Evolutionary conservation across 805 yeast genomes (phyloP).

Genomic region (Helenozyma rhizophorensis): DNA sequence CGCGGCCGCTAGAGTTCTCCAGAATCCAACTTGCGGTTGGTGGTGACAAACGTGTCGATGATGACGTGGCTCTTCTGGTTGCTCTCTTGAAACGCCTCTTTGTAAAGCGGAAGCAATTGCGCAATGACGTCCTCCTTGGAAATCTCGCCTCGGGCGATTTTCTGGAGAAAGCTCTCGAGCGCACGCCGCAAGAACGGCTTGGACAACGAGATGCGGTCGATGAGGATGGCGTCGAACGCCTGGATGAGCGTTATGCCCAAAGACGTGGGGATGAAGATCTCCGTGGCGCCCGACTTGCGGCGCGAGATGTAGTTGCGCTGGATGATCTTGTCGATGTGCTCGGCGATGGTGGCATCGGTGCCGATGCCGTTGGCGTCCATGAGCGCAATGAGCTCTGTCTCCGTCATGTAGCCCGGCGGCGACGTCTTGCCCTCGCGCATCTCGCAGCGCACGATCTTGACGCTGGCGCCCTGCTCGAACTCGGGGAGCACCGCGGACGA

Average conservation of each 20-base stretch:
- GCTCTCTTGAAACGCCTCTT: slow-evolving; percentile 47
- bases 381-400: slow-evolving; percentile 81
- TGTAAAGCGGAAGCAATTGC: slow-evolving; percentile 53
- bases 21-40: slow-evolving; percentile 5
- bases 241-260: slow-evolving; percentile 84
- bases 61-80: slow-evolving; percentile 15
- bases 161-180: slow-evolving; percentile 62
- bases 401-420: slow-evolving; percentile 83
- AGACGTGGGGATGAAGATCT: slow-evolving; percentile 66
- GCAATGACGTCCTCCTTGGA: slow-evolving; percentile 50
- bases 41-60: slow-evolving; percentile 12
- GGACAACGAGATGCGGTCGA: slow-evolving; percentile 68
- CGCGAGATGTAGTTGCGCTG: slow-evolving; percentile 62
- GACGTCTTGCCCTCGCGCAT: slow-evolving; percentile 72
- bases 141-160: slow-evolving; percentile 63
- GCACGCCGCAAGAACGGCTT: slow-evolving; percentile 84
- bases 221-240: slow-evolving; percentile 77
- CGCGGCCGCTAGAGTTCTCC: not conserved
- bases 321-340: slow-evolving; percentile 82
- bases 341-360: slow-evolving; percentile 98
- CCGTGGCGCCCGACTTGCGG: slow-evolving; percentile 32
- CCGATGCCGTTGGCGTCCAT: slow-evolving; percentile 99
- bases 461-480: slow-evolving; percentile 52
- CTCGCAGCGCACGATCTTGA: slow-evolving; percentile 53
- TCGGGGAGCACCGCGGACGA: slow-evolving; percentile 60